Percentiles rank a stretch among this genome's conserved stretches.
Conservation (phyloP, 1,139 yeast species). For the Hansenula anomala region DNA sequence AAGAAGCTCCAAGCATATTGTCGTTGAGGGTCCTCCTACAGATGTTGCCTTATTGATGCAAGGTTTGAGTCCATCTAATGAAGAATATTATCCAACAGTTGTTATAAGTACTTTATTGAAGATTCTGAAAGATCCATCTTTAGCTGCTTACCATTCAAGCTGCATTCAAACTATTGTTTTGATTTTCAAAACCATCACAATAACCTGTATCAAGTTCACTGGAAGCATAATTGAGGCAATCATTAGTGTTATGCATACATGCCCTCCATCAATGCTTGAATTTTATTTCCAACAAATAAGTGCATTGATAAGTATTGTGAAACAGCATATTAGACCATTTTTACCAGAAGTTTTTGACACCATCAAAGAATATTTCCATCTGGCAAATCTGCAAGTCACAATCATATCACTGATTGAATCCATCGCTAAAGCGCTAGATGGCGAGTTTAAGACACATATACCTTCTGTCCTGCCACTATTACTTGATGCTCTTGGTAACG, state of each 20-base stretch:
- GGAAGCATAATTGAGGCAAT: slow-evolving; percentile 88
- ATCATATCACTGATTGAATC: slow-evolving; percentile 80
- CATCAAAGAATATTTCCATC: slow-evolving; percentile 69
- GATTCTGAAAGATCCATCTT: slow-evolving; percentile 77
- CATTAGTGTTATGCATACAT: slow-evolving; percentile 75
- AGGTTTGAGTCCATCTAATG: slow-evolving; percentile 91
- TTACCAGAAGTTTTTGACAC: slow-evolving; percentile 73
- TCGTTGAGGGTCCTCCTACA: slow-evolving; percentile 81
- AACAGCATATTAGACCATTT: slow-evolving; percentile 84
- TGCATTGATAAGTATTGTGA: slow-evolving; percentile 73
- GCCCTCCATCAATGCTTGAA: slow-evolving; percentile 79
- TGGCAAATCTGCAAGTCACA: slow-evolving; percentile 67
- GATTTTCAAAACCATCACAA: slow-evolving; percentile 83
- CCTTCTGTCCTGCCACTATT: slow-evolving; percentile 75
- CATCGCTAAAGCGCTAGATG: slow-evolving; percentile 80
- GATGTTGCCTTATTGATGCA: slow-evolving; percentile 89
- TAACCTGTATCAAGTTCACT: slow-evolving; percentile 81
- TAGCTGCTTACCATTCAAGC: slow-evolving; percentile 82
- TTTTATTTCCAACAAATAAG: slow-evolving; percentile 89
- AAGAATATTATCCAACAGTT: slow-evolving; percentile 93
- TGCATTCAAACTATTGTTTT: slow-evolving; percentile 90
- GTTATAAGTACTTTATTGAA: slow-evolving; percentile 83
- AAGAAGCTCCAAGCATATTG: slow-evolving; percentile 56
- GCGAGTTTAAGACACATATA: slow-evolving; percentile 83
- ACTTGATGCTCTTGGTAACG: slow-evolving; percentile 75